Base-by-base conservation (phyloP, 768 basidiomycete genomes). In the Rhizopogon roseolus region DNA sequence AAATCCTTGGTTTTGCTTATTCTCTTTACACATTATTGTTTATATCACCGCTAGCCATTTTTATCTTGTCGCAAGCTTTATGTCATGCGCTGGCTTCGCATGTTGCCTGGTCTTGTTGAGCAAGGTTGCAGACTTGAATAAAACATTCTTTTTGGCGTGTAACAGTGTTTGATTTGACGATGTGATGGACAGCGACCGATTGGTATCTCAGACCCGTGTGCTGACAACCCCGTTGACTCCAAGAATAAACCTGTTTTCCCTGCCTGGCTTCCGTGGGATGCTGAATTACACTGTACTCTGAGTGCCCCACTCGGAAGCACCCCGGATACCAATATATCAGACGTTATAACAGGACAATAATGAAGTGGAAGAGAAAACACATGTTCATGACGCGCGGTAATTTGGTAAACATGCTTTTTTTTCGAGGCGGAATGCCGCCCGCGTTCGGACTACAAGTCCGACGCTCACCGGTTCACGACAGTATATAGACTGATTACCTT, bases 51-150 rank as follows among this genome's bases (percentile, higher is more conserved):
- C 22, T 22, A 22, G 50, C 52, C 41, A 37, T 41, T 50, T 40
- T 17, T 42, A 51, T 36, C 52, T 55, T 11, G 46, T 48, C 32
- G 34, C 41, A 50, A n/a, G 57, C 60, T 53, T 50, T 42, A 50
- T 66, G 36, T 55, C 41, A 54, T 56, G 57, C 62, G 50, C 68
- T 40, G 52, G 66, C 54, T 60, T 52, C 66, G 52, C 44, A 41
- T 51, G 42, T 57, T 53, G 57, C 55, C 41, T 45, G 55, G 43
- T 36, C 59, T 60, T 67, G 67, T 67, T 62, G 64, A 61, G 37
- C 66, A 61, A 58, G 57, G 39, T 50, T 37, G 46, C 16, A 25
- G 27, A 41, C 25, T 41, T 25, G 37, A 25, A 42, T 17, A 42
- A 16, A 22, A 5, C 34, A 36, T 36, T 36, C 34, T 36, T 36